Base-by-base conservation (phyloP, 345 rosid species). In the Gossypium arboreum region DNA sequence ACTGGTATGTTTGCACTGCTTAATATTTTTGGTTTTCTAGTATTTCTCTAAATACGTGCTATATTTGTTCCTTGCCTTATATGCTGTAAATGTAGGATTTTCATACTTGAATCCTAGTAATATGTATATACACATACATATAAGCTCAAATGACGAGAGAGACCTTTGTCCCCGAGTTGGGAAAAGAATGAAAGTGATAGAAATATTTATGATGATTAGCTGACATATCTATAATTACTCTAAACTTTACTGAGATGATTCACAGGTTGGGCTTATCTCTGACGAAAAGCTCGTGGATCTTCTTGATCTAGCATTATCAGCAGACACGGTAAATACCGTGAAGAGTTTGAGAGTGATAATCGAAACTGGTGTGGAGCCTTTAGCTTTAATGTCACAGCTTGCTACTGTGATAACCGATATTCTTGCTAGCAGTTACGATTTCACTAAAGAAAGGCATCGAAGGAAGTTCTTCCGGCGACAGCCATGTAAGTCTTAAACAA, bases 201-300 rank as follows among this genome's bases (percentile, higher is more conserved):
- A 73, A 8, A 3, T 34, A 22, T 67, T 71, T 44, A 61, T 12
- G 52, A 44, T n/a, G 20, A 73, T 62, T 41, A 56, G 17, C 51
- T 73, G 80, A 58, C 58, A 52, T 25, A 62, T 4, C 44, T 78
- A 71, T 77, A 51, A 69, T 59, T 79, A 75, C 48, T 34, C 78
- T 74, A 64, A 79, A 20, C 18, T 59, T 6, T 52, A 54, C 13
- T 3, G 17, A 57, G 66, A 2, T 45, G 52, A 54, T 74, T 72
- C 68, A 44, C 88, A 96, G 99, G 98, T 88, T 78, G 99, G 99
- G 68, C 92, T 96, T 71, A 85, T 96, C 62, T 90, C 94, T 74
- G 99, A 96, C 83, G 99, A 96, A 81, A 96, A 92, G 80, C 73
- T 96, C 79, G 92, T 96, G 72, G 98, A 93, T 88, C 99, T 96